Evolutionary conservation across 2,329 filamentous ascomycete genomes (phyloP).

Genomic region (Pyrenochaeta sp.): DNA sequence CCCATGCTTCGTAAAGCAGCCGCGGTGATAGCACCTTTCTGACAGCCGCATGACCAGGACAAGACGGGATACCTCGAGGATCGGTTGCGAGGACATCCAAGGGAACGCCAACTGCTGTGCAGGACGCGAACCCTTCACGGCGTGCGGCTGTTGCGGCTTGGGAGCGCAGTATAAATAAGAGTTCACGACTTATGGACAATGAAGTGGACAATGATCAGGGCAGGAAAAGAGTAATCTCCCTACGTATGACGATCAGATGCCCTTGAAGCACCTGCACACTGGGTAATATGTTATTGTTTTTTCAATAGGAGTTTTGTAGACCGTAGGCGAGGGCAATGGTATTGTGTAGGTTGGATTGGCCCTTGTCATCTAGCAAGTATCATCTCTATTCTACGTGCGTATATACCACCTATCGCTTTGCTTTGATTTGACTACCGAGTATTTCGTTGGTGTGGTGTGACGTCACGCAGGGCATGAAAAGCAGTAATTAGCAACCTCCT

Average conservation of each 20-base stretch:
- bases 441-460: background rate
- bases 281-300: conserved; percentile 25
- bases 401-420: background rate
- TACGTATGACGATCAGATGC: conserved; percentile 34
- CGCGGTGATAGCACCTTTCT: conserved; percentile 31
- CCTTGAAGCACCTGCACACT: conserved; percentile 22
- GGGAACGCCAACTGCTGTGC: conserved; percentile 18
- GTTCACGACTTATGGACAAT: conserved; percentile 28
- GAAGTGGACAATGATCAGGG: conserved; percentile 28
- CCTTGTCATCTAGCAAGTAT: conserved; percentile 10
- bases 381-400: conserved; percentile 8
- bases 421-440: background rate
- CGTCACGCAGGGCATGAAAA: background rate
- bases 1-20: conserved; percentile 40
- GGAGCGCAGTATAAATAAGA: conserved; percentile 33
- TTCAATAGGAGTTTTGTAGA: conserved; percentile 21
- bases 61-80: conserved; percentile 6
- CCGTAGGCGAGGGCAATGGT: conserved; percentile 14
- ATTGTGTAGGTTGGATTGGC: conserved; percentile 8
- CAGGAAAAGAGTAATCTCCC: conserved; percentile 33
- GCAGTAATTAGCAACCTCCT: too few species aligned
- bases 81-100: background rate
- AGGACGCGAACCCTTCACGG: conserved; percentile 15
- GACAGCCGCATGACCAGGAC: conserved; percentile 40
- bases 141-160: conserved; percentile 42